Conservation (phyloP, 2,329 filamentous ascomycete genomes). For the Botrytis aclada region DNA sequence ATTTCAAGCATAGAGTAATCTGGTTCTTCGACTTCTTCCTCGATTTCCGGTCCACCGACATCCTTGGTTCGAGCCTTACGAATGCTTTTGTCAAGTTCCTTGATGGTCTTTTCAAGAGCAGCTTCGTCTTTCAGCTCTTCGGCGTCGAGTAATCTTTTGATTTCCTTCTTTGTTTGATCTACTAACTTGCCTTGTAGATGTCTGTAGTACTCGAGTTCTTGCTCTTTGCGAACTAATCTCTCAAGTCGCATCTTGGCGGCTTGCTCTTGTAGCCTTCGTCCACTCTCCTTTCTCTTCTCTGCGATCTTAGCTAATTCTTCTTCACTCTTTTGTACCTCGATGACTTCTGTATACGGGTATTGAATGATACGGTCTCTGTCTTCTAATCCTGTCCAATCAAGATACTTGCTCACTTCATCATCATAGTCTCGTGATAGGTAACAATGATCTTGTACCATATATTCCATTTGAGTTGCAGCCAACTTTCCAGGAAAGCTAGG, state of each 20-base stretch:
- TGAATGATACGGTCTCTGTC: slow-evolving; percentile 87
- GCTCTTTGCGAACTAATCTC: slow-evolving; percentile 91
- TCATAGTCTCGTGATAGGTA: slow-evolving; percentile 86
- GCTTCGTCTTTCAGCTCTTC: slow-evolving; percentile 91
- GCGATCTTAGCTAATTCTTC: slow-evolving; percentile 88
- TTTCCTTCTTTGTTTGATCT: slow-evolving; percentile 86
- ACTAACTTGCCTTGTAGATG: slow-evolving; percentile 70
- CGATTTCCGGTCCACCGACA: slow-evolving; percentile 75
- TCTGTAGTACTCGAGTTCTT: slow-evolving; percentile 92
- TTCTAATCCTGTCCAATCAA: slow-evolving; percentile 91
- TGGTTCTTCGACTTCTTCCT: slow-evolving; percentile 73
- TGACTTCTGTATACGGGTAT: slow-evolving; percentile 88
- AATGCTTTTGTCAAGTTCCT: slow-evolving; percentile 86
- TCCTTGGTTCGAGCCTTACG: slow-evolving; percentile 91
- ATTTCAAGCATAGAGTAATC: slow-evolving; percentile 86
- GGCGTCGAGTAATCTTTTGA: slow-evolving; percentile 77
- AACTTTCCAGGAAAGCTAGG: slow-evolving; percentile 84
- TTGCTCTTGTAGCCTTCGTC: slow-evolving; percentile 86
- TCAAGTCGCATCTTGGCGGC: slow-evolving; percentile 96
- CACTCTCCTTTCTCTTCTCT: slow-evolving; percentile 93
- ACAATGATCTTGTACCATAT: slow-evolving; percentile 83
- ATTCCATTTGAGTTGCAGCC: slow-evolving; percentile 80
- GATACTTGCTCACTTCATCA: slow-evolving; percentile 67
- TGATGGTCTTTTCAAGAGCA: slow-evolving; percentile 78
- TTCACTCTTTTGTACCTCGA: slow-evolving; percentile 86